A percentile compares a stretch with the other conserved stretches of the same genome.
Evolutionary conservation across 495 filamentous ascomycete genomes (phyloP).

Genomic region (Umbilicaria muhlenbergii): DNA sequence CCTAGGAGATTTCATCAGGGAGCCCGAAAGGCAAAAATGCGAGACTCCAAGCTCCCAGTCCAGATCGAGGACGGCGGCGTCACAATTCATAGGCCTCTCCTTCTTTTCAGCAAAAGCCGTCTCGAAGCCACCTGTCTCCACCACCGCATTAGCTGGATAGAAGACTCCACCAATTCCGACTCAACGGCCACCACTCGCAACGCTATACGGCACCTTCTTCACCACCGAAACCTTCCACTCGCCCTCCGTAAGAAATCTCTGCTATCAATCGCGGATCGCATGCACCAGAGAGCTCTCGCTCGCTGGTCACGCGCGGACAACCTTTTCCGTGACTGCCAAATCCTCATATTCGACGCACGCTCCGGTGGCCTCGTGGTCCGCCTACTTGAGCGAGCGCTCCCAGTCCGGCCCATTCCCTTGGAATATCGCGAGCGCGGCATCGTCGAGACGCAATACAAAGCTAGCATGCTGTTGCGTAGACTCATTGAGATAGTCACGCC

Average conservation of each 20-base stretch:
- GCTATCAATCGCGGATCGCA: slow-evolving; percentile 32
- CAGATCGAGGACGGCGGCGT: slow-evolving; percentile 53
- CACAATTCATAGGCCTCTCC: slow-evolving; percentile 55
- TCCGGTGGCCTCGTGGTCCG: slow-evolving; percentile 25
- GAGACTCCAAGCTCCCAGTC: slow-evolving; percentile 6
- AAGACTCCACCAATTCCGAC: slow-evolving; percentile 77
- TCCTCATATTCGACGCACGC: slow-evolving; percentile 22
- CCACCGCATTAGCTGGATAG: slow-evolving; percentile 53
- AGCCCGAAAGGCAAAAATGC: not conserved
- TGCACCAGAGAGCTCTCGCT: slow-evolving; percentile 14
- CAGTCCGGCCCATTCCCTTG: slow-evolving; percentile 16
- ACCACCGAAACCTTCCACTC: slow-evolving; percentile 41
- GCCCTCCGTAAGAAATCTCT: slow-evolving; percentile 55
- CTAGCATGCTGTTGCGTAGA: slow-evolving; percentile 19
- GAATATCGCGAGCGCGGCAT: not conserved
- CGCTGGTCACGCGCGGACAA: slow-evolving; percentile 21
- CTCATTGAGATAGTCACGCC: slow-evolving; percentile 32
- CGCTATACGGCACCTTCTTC: slow-evolving; percentile 52
- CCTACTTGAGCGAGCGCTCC: slow-evolving; percentile 14
- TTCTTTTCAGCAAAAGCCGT: slow-evolving; percentile 53
- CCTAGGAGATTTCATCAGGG: not conserved
- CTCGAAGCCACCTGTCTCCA: slow-evolving; percentile 58
- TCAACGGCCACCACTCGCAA: slow-evolving; percentile 65
- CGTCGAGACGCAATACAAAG: not conserved
- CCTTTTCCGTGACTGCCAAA: slow-evolving; percentile 20